A percentile compares a stretch with the other conserved stretches of the same genome.
phyloP scores from a whole-genome alignment of 129 eudicot species.

The Erigeron canadensis region DNA sequence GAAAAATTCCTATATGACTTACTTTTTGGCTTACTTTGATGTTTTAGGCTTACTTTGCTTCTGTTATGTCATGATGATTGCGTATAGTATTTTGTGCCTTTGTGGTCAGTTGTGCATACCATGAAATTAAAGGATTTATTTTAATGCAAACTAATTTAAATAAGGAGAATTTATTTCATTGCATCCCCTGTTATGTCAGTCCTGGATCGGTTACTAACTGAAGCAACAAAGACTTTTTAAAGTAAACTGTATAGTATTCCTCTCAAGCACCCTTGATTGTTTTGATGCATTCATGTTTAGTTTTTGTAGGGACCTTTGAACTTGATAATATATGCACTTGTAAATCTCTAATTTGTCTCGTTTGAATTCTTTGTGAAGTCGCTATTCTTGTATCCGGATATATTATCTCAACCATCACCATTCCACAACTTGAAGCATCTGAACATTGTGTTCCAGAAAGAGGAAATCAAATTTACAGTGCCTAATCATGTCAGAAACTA shows the following conservation, averaged over 20 bases:
- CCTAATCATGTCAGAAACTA: constrained; percentile 22
- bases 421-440: constrained; percentile 26
- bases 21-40: not conserved
- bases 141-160: not conserved
- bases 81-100: not conserved
- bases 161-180: not conserved
- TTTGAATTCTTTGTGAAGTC: not conserved
- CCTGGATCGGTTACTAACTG: not conserved
- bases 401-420: constrained; percentile 18
- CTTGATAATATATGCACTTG: not conserved
- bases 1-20: not conserved
- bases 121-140: not conserved
- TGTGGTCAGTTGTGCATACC: not conserved
- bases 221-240: not conserved
- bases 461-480: constrained; percentile 3
- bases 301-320: not conserved
- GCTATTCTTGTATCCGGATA: constrained; percentile 14
- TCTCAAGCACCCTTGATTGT: not conserved
- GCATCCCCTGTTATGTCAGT: not conserved
- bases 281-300: not conserved
- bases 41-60: not conserved
- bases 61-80: not conserved
- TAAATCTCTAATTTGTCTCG: not conserved
- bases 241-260: not conserved
- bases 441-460: constrained; percentile 10